These are phyloP conservation scores for Capsicum pubescens DNA, from an alignment of 257 asterid genomes.

Conservation along the genomic window DNA sequence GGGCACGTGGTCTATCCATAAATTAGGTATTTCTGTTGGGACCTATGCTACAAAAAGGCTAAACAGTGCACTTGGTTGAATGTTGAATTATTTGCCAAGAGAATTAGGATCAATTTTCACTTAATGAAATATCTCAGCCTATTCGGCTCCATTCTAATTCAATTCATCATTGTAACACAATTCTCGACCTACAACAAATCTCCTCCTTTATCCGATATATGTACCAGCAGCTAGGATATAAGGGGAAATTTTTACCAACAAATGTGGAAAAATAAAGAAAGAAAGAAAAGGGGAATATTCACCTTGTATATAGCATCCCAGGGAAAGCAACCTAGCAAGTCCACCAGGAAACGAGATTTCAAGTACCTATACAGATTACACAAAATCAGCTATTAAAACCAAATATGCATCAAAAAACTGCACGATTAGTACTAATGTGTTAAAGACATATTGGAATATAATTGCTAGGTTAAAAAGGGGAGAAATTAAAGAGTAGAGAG, in stretches of 20 bases:
- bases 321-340: constrained; percentile 75
- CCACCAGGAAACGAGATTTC: constrained; percentile 62
- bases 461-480: not conserved
- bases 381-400: not conserved
- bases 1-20: too few species aligned
- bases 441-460: too few species aligned
- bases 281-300: constrained; percentile 1
- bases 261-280: not conserved
- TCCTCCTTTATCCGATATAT: not conserved
- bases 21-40: too few species aligned
- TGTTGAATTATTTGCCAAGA: too few species aligned
- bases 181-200: not conserved
- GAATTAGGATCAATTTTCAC: too few species aligned
- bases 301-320: constrained; percentile 79
- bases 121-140: too few species aligned
- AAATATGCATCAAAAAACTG: not conserved
- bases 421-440: not conserved
- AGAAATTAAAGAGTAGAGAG: not conserved
- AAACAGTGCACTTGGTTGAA: too few species aligned
- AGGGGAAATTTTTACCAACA: not conserved
- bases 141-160: not conserved
- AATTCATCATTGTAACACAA: not conserved
- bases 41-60: too few species aligned
- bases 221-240: not conserved
- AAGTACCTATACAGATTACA: constrained; percentile 48